phyloP scores from a whole-genome alignment of 1,284 basidiomycete genomes.

The Microbotryum saponariae region DNA sequence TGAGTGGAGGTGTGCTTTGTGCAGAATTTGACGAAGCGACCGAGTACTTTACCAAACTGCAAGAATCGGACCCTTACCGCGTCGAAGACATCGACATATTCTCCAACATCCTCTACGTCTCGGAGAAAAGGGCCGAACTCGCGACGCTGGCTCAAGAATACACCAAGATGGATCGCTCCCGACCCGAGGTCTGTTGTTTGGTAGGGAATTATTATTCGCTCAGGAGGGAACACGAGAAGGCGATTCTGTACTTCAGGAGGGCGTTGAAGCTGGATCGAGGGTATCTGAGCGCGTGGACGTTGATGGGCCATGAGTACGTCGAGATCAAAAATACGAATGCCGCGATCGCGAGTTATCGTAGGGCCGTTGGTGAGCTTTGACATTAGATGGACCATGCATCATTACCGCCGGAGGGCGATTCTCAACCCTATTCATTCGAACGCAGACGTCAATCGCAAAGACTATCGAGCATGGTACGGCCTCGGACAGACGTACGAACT shows the following conservation, averaged over 20 bases:
- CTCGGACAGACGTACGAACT: constrained; percentile 96
- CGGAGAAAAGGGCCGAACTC: constrained; percentile 77
- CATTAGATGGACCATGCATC: too few relatives aligned
- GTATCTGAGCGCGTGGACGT: constrained; percentile 95
- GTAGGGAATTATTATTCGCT: constrained; percentile 98
- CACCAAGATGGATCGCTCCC: constrained; percentile 73
- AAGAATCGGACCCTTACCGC: constrained; percentile 72
- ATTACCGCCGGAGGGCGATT: too few relatives aligned
- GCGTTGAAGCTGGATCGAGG: constrained; percentile 89
- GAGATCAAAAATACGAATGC: constrained; percentile 99
- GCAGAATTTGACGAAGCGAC: constrained; percentile 80
- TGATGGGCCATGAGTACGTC: constrained; percentile 98
- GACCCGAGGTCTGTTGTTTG: constrained; percentile 89
- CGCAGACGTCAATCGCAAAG: constrained; percentile 84
- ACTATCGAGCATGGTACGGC: constrained; percentile 97
- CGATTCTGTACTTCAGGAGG: constrained; percentile 87
- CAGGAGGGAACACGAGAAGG: constrained; percentile 86
- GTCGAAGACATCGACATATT: constrained; percentile 94
- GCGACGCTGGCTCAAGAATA: constrained; percentile 89
- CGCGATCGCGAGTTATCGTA: constrained; percentile 92
- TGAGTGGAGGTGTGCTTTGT: not conserved
- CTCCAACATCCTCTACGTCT: constrained; percentile 94
- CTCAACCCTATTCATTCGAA: too few relatives aligned
- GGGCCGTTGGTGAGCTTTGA: constrained; percentile 70
- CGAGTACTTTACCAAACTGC: constrained; percentile 70